These are phyloP conservation scores for Ogataea sp. DNA, from an alignment of 805 yeast species.

Conservation along the genomic window DNA sequence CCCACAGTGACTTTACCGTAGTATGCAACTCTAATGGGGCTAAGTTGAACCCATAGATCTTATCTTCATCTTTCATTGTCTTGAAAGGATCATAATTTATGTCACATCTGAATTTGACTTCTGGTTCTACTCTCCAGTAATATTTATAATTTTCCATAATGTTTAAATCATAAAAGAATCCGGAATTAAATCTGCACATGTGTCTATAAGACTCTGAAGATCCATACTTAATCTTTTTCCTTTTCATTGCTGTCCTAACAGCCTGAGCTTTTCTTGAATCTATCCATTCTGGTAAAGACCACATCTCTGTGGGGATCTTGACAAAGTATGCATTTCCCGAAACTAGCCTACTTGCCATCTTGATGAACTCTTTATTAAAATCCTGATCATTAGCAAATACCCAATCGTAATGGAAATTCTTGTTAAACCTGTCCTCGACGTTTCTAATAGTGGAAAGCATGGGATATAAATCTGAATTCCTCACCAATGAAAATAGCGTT, in stretches of 20 bases:
- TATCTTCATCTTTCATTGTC: slow-evolving; percentile 70
- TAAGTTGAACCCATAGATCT: slow-evolving; percentile 71
- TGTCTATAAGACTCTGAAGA: slow-evolving; percentile 70
- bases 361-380: slow-evolving; percentile 74
- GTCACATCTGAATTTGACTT: slow-evolving; percentile 72
- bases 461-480: slow-evolving; percentile 62
- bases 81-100: slow-evolving; percentile 73
- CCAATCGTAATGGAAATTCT: slow-evolving; percentile 83
- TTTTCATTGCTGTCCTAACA: slow-evolving; percentile 44
- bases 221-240: slow-evolving; percentile 50
- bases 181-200: slow-evolving; percentile 90
- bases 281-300: slow-evolving; percentile 86
- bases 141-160: slow-evolving; percentile 69
- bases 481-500: slow-evolving; percentile 71
- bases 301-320: slow-evolving; percentile 69
- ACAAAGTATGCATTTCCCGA: slow-evolving; percentile 80
- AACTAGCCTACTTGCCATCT: slow-evolving; percentile 53
- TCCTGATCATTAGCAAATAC: slow-evolving; percentile 85
- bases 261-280: slow-evolving; percentile 58
- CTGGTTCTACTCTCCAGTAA: slow-evolving; percentile 96
- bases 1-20: slow-evolving; percentile 75
- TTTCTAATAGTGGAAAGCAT: slow-evolving; percentile 59
- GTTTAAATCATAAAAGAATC: slow-evolving; percentile 78
- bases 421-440: slow-evolving; percentile 86
- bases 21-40: slow-evolving; percentile 65